These are phyloP conservation scores for Jackrogersella multiformis DNA, from an alignment of 495 filamentous ascomycete genomes.

Conservation along the genomic window DNA sequence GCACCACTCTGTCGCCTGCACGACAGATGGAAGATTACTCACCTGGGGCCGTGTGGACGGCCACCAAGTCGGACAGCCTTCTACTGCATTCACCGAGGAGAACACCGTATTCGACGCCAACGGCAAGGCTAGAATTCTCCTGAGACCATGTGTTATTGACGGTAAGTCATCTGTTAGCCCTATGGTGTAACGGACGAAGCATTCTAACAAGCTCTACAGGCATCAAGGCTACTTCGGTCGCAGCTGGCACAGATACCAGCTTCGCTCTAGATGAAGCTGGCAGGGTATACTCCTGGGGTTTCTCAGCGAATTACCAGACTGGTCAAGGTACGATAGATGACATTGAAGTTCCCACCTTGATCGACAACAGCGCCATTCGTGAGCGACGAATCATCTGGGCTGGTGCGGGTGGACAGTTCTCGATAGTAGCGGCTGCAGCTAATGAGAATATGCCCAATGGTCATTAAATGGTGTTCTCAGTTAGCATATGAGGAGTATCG, in stretches of 20 bases:
- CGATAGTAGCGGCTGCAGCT: constrained; percentile 57
- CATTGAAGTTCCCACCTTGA: constrained; percentile 61
- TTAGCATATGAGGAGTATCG: background rate
- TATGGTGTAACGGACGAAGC: background rate
- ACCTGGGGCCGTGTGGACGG: constrained; percentile 72
- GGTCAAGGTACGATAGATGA: constrained; percentile 66
- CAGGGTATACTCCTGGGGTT: constrained; percentile 73
- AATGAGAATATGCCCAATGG: constrained; percentile 7
- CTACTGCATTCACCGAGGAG: constrained; percentile 57
- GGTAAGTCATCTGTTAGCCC: constrained; percentile 33
- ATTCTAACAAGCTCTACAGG: constrained; percentile 31
- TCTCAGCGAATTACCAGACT: constrained; percentile 71
- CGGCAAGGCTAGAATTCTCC: constrained; percentile 65
- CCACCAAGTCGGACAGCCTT: constrained; percentile 63
- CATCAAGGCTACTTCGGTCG: constrained; percentile 47
- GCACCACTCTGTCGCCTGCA: constrained; percentile 68
- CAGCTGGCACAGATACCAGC: constrained; percentile 64
- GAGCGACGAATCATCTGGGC: constrained; percentile 63
- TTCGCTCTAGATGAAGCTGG: constrained; percentile 65
- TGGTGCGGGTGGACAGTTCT: constrained; percentile 72
- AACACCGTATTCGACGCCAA: constrained; percentile 67
- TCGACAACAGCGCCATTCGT: constrained; percentile 67
- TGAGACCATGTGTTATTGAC: constrained; percentile 59
- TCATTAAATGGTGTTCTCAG: background rate
- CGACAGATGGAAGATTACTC: constrained; percentile 64